A percentile compares a stretch with the other conserved stretches of the same genome.
These are phyloP conservation scores for Skeletonema marinoi DNA, from an alignment of 108 stramenopile species.

Conservation along the genomic window DNA sequence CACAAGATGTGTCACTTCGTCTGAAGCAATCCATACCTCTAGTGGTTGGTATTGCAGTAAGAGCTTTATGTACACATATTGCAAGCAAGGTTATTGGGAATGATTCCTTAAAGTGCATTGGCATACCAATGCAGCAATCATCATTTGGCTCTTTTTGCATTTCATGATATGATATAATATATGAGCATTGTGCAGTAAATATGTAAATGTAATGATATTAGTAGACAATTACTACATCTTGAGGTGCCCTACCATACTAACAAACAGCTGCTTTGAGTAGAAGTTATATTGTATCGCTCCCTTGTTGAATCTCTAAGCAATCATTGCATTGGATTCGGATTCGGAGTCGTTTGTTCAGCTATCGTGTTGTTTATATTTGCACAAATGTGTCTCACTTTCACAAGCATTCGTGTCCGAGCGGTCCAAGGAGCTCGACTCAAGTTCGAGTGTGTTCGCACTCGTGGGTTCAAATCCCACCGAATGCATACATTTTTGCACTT, in stretches of 20 bases:
- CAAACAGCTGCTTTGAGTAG: too few species aligned
- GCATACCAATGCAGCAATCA: conserved; percentile 1
- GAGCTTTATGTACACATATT: background rate
- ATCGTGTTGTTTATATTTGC: too few species aligned
- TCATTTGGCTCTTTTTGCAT: background rate
- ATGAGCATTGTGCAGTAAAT: background rate
- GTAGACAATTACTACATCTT: background rate
- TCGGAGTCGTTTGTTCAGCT: too few species aligned
- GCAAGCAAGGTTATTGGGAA: background rate
- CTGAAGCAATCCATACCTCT: background rate
- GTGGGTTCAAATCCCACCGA: conserved; percentile 58
- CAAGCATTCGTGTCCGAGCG: conserved; percentile 50
- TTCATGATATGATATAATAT: background rate
- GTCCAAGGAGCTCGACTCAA: conserved; percentile 57
- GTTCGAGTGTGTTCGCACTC: conserved; percentile 51
- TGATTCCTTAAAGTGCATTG: background rate
- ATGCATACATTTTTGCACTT: conserved; percentile 18
- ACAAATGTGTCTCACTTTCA: background rate
- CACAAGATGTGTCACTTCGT: background rate
- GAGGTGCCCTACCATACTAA: background rate
- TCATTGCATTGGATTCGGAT: too few species aligned
- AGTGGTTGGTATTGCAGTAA: background rate
- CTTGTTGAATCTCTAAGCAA: too few species aligned
- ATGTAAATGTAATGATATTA: background rate
- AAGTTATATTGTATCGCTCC: too few species aligned